Evolutionary conservation across 169 alveolate genomes (phyloP).

Genomic region (Blepharisma undulans): DNA sequence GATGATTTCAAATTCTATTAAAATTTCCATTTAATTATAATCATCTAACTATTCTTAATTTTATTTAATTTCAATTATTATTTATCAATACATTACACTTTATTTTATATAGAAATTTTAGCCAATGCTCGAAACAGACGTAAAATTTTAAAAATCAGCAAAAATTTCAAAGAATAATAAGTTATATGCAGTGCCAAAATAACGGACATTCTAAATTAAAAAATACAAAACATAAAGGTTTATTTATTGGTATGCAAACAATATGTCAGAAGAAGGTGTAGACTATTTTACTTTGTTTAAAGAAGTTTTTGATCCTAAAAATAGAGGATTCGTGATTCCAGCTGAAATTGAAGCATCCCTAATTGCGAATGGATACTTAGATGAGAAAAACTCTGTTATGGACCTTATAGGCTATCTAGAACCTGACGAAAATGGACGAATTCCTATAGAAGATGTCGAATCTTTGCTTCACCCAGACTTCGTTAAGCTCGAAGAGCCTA

Average conservation of each 20-base stretch:
- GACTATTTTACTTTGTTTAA: constrained; percentile 10
- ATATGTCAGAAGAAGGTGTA: neutral
- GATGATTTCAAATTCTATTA: neutral
- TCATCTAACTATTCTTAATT: too few relatives aligned
- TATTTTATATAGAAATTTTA: too few relatives aligned
- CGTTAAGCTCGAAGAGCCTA: constrained; percentile 20
- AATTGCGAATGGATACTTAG: constrained; percentile 39
- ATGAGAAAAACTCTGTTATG: constrained; percentile 16
- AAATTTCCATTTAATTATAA: neutral
- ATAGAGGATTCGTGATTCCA: constrained; percentile 12
- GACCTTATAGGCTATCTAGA: constrained; percentile 24
- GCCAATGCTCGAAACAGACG: too few relatives aligned
- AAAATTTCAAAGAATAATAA: neutral
- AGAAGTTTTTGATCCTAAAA: constrained; percentile 37
- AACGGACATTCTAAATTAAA: neutral
- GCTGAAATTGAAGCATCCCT: constrained; percentile 22
- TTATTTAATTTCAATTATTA: too few relatives aligned
- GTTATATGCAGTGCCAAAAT: neutral
- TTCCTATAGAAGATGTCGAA: constrained; percentile 13
- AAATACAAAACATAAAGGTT: neutral
- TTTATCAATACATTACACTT: too few relatives aligned
- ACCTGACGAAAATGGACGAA: constrained; percentile 19
- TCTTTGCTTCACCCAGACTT: constrained; percentile 23
- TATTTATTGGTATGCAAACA: neutral
- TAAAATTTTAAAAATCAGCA: too few relatives aligned